Percentiles rank a stretch among this genome's conserved stretches.
Conservation (phyloP, 106 monocot genomes). For the Ottelia alismoides region DNA sequence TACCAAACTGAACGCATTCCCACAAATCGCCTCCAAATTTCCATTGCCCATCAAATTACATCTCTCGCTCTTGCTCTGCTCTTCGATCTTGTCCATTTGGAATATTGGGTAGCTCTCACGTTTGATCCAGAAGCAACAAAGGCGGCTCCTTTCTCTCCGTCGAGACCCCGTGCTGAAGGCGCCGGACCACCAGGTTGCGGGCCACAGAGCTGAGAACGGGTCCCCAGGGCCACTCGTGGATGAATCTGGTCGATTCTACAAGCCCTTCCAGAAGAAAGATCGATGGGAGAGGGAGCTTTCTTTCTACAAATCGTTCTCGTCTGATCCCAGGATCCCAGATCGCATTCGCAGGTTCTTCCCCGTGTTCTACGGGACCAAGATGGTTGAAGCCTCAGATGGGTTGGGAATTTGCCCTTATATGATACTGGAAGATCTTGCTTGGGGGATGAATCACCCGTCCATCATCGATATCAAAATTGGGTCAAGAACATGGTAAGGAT, state of each 20-base stretch:
- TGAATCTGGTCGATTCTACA: too few relatives aligned
- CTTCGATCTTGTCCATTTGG: too few relatives aligned
- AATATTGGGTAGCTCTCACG: too few relatives aligned
- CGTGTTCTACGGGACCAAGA: too few relatives aligned
- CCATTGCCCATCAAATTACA: too few relatives aligned
- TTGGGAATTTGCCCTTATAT: constrained; percentile 27
- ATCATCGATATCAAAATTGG: constrained; percentile 65
- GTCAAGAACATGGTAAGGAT: too few relatives aligned
- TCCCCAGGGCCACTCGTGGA: constrained; percentile 41
- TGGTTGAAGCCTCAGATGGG: constrained; percentile 12
- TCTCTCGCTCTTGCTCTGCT: too few relatives aligned
- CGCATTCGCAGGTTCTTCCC: constrained; percentile 24
- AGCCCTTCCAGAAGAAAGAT: constrained; percentile 28
- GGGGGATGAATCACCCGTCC: constrained; percentile 19
- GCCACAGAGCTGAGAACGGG: constrained; percentile 21
- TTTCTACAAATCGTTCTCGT: constrained; percentile 53
- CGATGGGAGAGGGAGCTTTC: constrained; percentile 30
- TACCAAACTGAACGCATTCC: too few relatives aligned
- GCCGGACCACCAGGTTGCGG: too few relatives aligned
- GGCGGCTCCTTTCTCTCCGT: constrained; percentile 21
- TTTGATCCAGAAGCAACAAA: too few relatives aligned
- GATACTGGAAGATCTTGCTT: constrained; percentile 34
- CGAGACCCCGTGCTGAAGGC: too few relatives aligned
- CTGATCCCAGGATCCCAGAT: constrained; percentile 17
- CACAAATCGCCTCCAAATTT: too few relatives aligned